A percentile compares a stretch with the other conserved stretches of the same genome.
Conservation (phyloP, 2,329 filamentous ascomycete genomes). For the Colletotrichum sp. region DNA sequence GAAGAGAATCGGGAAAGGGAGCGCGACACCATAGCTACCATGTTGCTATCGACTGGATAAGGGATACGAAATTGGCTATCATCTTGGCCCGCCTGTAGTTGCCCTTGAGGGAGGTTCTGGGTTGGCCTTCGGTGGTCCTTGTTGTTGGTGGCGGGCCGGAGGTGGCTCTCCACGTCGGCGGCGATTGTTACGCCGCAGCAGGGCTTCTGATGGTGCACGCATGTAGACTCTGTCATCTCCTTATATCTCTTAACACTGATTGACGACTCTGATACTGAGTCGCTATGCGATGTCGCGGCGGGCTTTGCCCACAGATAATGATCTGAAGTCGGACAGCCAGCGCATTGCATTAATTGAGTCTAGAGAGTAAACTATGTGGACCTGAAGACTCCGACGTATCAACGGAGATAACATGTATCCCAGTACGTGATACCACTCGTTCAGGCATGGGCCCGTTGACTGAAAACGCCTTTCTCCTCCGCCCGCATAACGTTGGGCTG, state of each 20-base stretch:
- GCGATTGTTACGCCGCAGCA: not conserved
- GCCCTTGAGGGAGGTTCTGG: not conserved
- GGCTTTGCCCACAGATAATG: not conserved
- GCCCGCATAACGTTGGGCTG: not conserved
- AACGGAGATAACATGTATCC: not conserved
- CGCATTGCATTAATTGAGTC: not conserved
- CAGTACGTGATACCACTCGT: not conserved
- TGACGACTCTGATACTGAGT: not conserved
- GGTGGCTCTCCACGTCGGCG: not conserved
- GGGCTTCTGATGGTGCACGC: not conserved
- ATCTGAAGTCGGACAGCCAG: not conserved
- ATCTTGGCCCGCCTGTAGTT: not conserved
- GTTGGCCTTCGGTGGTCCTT: not conserved
- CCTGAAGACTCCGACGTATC: not conserved
- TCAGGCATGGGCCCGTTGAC: not conserved
- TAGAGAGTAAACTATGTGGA: not conserved
- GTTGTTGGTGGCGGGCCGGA: not conserved
- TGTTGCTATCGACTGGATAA: not conserved
- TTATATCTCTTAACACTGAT: not conserved
- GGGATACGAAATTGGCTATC: not conserved
- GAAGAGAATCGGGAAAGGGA: not conserved
- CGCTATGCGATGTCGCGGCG: not conserved
- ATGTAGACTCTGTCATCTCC: not conserved
- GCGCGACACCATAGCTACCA: not conserved
- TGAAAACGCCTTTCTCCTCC: not conserved